Conservation (phyloP, 2,329 filamentous ascomycete species). For the Penicillium digitatum region DNA sequence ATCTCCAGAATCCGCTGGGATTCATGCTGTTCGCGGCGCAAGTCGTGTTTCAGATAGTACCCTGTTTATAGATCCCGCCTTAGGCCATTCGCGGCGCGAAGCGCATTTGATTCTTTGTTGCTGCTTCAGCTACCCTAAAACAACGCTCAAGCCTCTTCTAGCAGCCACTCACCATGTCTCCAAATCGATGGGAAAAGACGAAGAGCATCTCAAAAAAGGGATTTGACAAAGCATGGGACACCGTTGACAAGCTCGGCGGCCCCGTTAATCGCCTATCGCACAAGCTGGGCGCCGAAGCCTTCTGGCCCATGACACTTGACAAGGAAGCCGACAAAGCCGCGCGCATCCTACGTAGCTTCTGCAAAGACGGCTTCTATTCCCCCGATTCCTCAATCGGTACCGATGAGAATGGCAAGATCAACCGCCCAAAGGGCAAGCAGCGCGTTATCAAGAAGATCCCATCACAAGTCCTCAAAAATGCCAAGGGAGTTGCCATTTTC, state of each 20-base stretch:
- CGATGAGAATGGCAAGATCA: constrained; percentile 44
- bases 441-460: constrained; percentile 78
- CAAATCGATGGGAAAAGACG: constrained; percentile 57
- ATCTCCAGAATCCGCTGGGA: constrained; percentile 9
- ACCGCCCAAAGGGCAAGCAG: constrained; percentile 58
- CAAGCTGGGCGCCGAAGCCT: constrained; percentile 74
- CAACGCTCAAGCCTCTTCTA: background rate
- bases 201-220: constrained; percentile 56
- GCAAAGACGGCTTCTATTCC: constrained; percentile 70
- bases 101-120: background rate
- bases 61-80: constrained; percentile 9
- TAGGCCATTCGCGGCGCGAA: background rate
- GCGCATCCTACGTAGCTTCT: constrained; percentile 84
- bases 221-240: constrained; percentile 69
- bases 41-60: constrained; percentile 10
- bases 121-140: background rate
- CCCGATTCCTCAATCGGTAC: constrained; percentile 50
- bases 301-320: constrained; percentile 81
- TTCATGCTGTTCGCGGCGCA: constrained; percentile 19
- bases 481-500: constrained; percentile 87
- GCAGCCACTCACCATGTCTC: constrained; percentile 29
- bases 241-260: constrained; percentile 64
- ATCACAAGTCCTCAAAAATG: constrained; percentile 76
- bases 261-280: constrained; percentile 80
- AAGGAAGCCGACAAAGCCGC: constrained; percentile 90